These are phyloP conservation scores for Diaporthe longicolla DNA, from an alignment of 2,329 filamentous ascomycete species.

Conservation along the genomic window DNA sequence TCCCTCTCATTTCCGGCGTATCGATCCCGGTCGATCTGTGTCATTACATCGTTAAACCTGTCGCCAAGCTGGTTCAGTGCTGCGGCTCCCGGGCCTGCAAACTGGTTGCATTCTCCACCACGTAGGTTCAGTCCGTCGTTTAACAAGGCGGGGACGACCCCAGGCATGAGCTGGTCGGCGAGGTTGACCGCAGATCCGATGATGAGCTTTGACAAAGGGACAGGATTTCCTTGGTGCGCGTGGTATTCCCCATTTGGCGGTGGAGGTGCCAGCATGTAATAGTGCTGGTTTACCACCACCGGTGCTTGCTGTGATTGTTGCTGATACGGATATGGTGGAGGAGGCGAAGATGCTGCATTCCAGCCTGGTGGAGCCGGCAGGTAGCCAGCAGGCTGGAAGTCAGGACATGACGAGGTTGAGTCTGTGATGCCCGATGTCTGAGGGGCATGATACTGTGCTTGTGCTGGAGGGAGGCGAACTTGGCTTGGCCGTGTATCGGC, in stretches of 20 bases:
- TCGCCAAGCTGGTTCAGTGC: conserved; percentile 72
- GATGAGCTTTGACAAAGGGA: conserved; percentile 53
- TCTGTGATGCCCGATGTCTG: conserved; percentile 33
- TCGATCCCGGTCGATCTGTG: conserved; percentile 77
- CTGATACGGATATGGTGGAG: conserved; percentile 47
- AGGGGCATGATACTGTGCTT: conserved; percentile 35
- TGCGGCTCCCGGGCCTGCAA: conserved; percentile 61
- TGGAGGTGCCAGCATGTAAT: conserved; percentile 57
- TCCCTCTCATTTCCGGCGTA: conserved; percentile 68
- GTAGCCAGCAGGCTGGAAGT: conserved; percentile 48
- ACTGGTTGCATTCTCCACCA: conserved; percentile 58
- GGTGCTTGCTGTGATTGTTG: conserved; percentile 52
- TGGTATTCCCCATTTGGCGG: conserved; percentile 42
- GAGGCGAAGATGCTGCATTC: conserved; percentile 37
- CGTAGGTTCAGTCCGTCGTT: conserved; percentile 60
- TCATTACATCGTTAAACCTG: conserved; percentile 78
- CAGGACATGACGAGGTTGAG: conserved; percentile 28
- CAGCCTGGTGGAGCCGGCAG: conserved; percentile 48
- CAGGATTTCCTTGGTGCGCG: conserved; percentile 42
- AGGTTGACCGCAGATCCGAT: conserved; percentile 59
- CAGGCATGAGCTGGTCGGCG: conserved; percentile 57
- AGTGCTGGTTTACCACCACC: conserved; percentile 67
- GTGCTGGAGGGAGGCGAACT: conserved; percentile 26
- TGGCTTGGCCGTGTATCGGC: conserved; percentile 22
- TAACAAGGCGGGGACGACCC: conserved; percentile 54